phyloP scores from a whole-genome alignment of 2,329 filamentous ascomycete genomes.

The Neophaeococcomyces mojaviensis region DNA sequence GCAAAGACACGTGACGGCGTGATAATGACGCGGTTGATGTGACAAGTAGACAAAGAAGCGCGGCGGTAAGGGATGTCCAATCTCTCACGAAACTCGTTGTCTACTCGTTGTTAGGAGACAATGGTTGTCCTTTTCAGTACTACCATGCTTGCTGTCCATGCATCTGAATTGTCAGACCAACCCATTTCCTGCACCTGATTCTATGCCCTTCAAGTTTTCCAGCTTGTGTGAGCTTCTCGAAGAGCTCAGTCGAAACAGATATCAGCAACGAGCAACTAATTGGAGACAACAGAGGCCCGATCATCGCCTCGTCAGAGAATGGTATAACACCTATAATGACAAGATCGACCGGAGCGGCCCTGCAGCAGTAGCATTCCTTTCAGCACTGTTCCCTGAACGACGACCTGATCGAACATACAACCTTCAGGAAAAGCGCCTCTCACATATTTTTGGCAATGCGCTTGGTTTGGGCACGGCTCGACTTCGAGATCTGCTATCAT shows the following conservation, averaged over 20 bases:
- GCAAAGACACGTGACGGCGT: too few species aligned
- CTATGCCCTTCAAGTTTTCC: constrained; percentile 52
- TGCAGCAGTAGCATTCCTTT: constrained; percentile 59
- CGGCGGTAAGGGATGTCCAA: too few species aligned
- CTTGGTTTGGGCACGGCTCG: constrained; percentile 59
- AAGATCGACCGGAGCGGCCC: constrained; percentile 51
- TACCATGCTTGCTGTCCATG: too few species aligned
- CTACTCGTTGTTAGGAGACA: too few species aligned
- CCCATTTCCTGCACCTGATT: too few species aligned
- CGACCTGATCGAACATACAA: constrained; percentile 71
- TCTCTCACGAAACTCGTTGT: too few species aligned
- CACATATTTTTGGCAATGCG: constrained; percentile 59
- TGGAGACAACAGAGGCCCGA: constrained; percentile 26
- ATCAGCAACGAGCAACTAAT: constrained; percentile 28
- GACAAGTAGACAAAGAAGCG: too few species aligned
- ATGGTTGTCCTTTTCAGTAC: too few species aligned
- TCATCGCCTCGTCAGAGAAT: constrained; percentile 48
- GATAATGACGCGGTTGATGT: too few species aligned
- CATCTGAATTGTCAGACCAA: too few species aligned
- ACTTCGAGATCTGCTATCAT: constrained; percentile 54
- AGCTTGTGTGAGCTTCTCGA: constrained; percentile 68
- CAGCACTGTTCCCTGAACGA: constrained; percentile 66
- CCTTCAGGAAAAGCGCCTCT: constrained; percentile 55
- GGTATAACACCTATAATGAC: constrained; percentile 61
- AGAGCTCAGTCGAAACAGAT: constrained; percentile 48